Conservation (phyloP, 2,329 filamentous ascomycete species). For the Penicillium olsonii region DNA sequence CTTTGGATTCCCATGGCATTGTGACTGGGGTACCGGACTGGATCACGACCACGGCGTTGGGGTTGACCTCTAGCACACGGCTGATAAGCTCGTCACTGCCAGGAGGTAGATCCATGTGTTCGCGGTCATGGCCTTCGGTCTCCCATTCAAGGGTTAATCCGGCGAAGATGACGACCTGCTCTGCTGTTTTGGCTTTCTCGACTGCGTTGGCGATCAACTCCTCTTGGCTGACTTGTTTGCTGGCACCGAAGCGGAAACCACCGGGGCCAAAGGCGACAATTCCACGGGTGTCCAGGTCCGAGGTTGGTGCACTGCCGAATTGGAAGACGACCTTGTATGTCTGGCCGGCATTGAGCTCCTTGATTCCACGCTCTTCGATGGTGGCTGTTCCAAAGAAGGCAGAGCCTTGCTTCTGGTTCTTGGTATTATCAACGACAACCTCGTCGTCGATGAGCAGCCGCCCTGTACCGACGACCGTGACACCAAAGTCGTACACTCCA, state of each 20-base stretch:
- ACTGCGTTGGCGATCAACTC: slow-evolving; percentile 68
- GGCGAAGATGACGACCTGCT: slow-evolving; percentile 76
- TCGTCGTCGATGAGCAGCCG: slow-evolving; percentile 64
- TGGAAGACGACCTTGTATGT: slow-evolving; percentile 62
- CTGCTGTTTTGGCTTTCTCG: slow-evolving; percentile 65
- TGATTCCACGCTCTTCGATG: slow-evolving; percentile 61
- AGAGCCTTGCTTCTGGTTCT: slow-evolving; percentile 62
- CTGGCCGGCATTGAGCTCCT: slow-evolving; percentile 60
- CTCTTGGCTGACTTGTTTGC: slow-evolving; percentile 58
- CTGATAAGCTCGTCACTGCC: slow-evolving; percentile 61
- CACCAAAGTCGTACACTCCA: slow-evolving; percentile 64
- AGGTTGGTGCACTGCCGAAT: slow-evolving; percentile 61
- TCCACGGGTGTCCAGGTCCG: slow-evolving; percentile 53
- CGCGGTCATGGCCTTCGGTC: slow-evolving; percentile 67
- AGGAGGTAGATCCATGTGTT: slow-evolving; percentile 59
- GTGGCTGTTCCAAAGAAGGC: slow-evolving; percentile 68
- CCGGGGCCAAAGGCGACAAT: slow-evolving; percentile 58
- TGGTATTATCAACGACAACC: slow-evolving; percentile 66
- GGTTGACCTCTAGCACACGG: slow-evolving; percentile 66
- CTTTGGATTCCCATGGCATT: slow-evolving; percentile 50
- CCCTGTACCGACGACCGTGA: slow-evolving; percentile 67
- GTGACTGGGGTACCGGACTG: slow-evolving; percentile 72
- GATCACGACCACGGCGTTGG: slow-evolving; percentile 70
- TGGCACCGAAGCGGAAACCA: slow-evolving; percentile 64
- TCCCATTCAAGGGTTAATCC: slow-evolving; percentile 83